These are phyloP conservation scores for Tylopilus balloui DNA, from an alignment of 768 basidiomycete species.

Conservation along the genomic window DNA sequence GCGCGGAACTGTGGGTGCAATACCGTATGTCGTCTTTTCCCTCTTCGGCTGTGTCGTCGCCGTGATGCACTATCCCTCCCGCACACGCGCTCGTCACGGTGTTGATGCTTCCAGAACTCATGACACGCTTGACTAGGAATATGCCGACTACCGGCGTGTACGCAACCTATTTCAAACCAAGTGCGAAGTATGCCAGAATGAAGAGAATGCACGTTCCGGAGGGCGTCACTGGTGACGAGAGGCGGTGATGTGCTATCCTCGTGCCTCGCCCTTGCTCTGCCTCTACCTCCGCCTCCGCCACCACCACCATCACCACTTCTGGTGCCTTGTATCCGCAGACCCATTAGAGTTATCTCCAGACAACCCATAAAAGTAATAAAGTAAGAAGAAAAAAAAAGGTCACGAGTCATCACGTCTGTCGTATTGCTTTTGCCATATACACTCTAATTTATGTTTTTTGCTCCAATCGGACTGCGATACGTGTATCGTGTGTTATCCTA, in stretches of 20 bases:
- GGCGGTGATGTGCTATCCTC: not conserved
- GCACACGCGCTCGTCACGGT: not conserved
- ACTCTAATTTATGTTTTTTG: not conserved
- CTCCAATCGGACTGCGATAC: not conserved
- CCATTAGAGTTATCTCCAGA: not conserved
- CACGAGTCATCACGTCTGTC: not conserved
- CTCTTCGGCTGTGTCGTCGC: not conserved
- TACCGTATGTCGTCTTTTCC: constrained; percentile 28
- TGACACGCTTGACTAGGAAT: constrained; percentile 24
- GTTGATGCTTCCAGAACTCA: not conserved
- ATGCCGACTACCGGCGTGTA: constrained; percentile 50
- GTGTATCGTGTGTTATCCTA: not conserved
- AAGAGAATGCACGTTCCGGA: constrained; percentile 32
- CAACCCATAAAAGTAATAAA: not conserved
- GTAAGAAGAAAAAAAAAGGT: not conserved
- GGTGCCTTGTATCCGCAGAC: not conserved
- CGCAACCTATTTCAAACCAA: constrained; percentile 62
- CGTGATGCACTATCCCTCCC: not conserved
- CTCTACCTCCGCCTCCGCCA: constrained; percentile 7
- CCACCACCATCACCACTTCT: not conserved
- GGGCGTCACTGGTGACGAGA: constrained; percentile 18
- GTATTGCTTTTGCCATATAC: not conserved
- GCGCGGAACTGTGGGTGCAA: constrained; percentile 56
- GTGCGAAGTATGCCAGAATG: constrained; percentile 53
- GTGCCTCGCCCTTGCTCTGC: not conserved